phyloP scores from a whole-genome alignment of 345 rosid species.

The Streptanthus diversifolius region DNA sequence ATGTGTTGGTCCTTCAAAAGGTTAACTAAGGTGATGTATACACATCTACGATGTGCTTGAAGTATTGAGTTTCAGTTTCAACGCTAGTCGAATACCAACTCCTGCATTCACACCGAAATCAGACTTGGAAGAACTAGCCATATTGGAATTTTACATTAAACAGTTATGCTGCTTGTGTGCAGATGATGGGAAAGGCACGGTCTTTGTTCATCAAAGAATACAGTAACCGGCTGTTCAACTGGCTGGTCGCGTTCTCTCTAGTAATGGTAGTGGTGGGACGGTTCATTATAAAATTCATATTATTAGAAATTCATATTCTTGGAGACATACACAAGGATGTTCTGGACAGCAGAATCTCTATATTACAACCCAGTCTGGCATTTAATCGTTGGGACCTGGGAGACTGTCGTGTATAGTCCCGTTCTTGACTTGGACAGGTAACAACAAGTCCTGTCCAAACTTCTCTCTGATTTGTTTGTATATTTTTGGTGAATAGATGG shows the following conservation, averaged over 20 bases:
- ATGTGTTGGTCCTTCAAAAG: slow-evolving; percentile 92
- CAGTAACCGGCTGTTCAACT: slow-evolving; percentile 91
- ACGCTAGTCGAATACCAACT: not conserved
- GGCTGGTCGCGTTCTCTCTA: slow-evolving; percentile 94
- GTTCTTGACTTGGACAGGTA: slow-evolving; percentile 96
- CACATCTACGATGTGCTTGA: not conserved
- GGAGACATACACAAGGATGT: slow-evolving; percentile 94
- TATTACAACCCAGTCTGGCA: slow-evolving; percentile 97
- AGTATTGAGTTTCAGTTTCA: not conserved
- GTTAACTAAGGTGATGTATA: slow-evolving; percentile 67
- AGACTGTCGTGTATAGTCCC: slow-evolving; percentile 87
- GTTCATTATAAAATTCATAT: slow-evolving; percentile 77
- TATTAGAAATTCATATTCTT: slow-evolving; percentile 94
- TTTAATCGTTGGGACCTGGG: slow-evolving; percentile 85
- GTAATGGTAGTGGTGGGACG: slow-evolving; percentile 94
- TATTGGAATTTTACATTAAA: not conserved
- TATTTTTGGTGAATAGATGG: slow-evolving; percentile 65
- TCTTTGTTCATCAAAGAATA: slow-evolving; percentile 87
- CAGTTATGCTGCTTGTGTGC: slow-evolving; percentile 23
- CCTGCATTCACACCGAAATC: not conserved
- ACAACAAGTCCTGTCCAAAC: not conserved
- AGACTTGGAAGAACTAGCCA: not conserved
- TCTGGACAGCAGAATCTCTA: slow-evolving; percentile 95
- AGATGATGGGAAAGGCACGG: slow-evolving; percentile 90
- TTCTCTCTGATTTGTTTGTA: slow-evolving; percentile 6